phyloP scores from a whole-genome alignment of 2,329 filamentous ascomycete genomes.

The Fusarium abutilonis region DNA sequence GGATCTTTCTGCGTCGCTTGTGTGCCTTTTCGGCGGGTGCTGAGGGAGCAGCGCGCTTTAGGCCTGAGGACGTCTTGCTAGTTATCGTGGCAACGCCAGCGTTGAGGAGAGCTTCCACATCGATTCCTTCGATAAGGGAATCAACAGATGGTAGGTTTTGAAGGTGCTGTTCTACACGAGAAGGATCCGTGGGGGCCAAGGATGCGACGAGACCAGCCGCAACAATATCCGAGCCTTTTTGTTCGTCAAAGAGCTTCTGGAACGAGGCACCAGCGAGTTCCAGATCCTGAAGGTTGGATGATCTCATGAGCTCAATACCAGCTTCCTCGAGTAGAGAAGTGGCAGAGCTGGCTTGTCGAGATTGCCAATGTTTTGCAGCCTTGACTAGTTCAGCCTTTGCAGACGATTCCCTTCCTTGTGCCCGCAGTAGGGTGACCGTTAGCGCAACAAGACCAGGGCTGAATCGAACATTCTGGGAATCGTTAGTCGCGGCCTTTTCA shows the following conservation, averaged over 20 bases:
- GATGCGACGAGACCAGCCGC: conserved; percentile 88
- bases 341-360: conserved; percentile 58
- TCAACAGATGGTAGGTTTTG: conserved; percentile 69
- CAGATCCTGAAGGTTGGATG: conserved; percentile 74
- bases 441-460: conserved; percentile 86
- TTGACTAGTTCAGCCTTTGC: conserved; percentile 79
- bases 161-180: conserved; percentile 64
- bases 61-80: conserved; percentile 51
- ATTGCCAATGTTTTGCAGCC: conserved; percentile 83
- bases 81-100: conserved; percentile 66
- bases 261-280: conserved; percentile 81
- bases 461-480: conserved; percentile 76
- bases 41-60: conserved; percentile 60
- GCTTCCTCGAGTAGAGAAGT: conserved; percentile 81
- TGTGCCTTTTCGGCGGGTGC: conserved; percentile 54
- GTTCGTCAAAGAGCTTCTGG: conserved; percentile 71
- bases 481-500: conserved; percentile 66
- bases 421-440: conserved; percentile 79
- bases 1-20: conserved; percentile 68
- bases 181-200: conserved; percentile 70
- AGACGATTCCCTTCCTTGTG: conserved; percentile 76
- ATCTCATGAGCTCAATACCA: conserved; percentile 83
- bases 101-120: conserved; percentile 70
- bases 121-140: conserved; percentile 67
- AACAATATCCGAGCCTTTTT: conserved; percentile 74